Conservation (phyloP, 2,329 filamentous ascomycete genomes). For the Pseudogymnoascus sp. region DNA sequence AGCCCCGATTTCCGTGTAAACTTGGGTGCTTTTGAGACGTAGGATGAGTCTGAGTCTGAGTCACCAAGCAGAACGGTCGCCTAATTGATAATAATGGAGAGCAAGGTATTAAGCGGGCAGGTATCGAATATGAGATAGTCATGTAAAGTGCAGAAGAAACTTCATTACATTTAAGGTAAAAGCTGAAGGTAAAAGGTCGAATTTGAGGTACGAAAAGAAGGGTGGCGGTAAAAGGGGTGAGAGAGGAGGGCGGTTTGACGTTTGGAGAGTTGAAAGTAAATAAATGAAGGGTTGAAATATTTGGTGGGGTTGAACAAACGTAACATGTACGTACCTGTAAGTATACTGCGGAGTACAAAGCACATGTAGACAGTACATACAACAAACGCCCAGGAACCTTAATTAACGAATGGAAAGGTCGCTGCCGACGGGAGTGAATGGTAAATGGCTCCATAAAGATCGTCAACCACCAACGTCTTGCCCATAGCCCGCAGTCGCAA, state of each 20-base stretch:
- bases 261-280: background rate
- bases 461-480: background rate
- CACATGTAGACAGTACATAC: background rate
- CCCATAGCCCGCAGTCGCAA: background rate
- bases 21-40: background rate
- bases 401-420: slow-evolving; percentile 2
- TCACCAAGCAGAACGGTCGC: background rate
- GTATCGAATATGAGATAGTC: background rate
- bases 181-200: background rate
- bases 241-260: background rate
- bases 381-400: background rate
- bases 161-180: background rate
- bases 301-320: background rate
- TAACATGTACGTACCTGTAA: background rate
- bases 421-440: background rate
- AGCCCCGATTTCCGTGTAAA: background rate
- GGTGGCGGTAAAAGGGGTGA: background rate
- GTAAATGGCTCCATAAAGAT: slow-evolving; percentile 4
- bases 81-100: background rate
- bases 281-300: background rate
- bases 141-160: background rate
- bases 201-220: background rate
- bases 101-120: background rate
- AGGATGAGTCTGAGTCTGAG: background rate
- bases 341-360: background rate